Conservation (phyloP, 768 basidiomycete species). For the Boletus rex-veris region DNA sequence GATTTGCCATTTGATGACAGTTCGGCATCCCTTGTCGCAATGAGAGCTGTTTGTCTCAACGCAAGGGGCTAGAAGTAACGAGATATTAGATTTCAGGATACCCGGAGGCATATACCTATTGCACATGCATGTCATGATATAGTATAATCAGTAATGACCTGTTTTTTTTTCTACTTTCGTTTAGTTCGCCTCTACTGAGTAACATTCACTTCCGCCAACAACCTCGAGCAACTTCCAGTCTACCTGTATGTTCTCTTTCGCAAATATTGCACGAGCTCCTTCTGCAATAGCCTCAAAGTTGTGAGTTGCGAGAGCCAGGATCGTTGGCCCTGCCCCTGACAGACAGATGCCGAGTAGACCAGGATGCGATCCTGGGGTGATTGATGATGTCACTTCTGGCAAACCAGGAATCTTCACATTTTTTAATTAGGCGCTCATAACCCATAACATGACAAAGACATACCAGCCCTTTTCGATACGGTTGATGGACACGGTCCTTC, state of each 20-base stretch:
- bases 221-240: constrained; percentile 88
- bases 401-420: constrained; percentile 84
- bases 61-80: constrained; percentile 54
- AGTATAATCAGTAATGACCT: constrained; percentile 19
- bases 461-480: constrained; percentile 86
- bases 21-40: constrained; percentile 70
- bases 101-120: constrained; percentile 26
- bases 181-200: constrained; percentile 12
- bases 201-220: constrained; percentile 40
- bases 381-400: constrained; percentile 82
- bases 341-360: constrained; percentile 97
- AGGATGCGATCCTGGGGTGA: constrained; percentile 87
- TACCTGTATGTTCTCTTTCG: constrained; percentile 66
- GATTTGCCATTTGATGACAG: constrained; percentile 73
- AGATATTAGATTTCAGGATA: constrained; percentile 17
- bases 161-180: constrained; percentile 3
- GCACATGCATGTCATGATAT: constrained; percentile 16
- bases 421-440: background rate
- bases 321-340: constrained; percentile 96
- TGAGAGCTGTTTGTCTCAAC: constrained; percentile 87
- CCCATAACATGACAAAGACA: constrained; percentile 24
- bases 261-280: constrained; percentile 75
- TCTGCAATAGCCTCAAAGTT: constrained; percentile 84
- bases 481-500: constrained; percentile 98
- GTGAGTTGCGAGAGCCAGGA: constrained; percentile 86